Conservation (phyloP, 2,329 filamentous ascomycete genomes). For the Trichoderma sp. region DNA sequence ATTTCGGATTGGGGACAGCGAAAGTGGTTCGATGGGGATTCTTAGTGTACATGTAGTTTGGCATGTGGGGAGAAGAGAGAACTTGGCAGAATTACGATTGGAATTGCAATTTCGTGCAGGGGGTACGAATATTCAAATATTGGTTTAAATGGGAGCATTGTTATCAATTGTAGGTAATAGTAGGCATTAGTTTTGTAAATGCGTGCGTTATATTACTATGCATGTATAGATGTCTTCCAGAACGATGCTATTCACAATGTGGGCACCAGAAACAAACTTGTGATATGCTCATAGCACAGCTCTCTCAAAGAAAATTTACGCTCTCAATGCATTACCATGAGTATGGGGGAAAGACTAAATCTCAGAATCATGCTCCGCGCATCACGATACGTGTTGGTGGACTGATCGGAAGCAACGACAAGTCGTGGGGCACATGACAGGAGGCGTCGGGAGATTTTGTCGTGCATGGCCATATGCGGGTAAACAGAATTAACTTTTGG, state of each 20-base stretch:
- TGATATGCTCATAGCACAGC: background rate
- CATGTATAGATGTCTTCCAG: background rate
- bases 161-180: background rate
- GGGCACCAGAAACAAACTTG: background rate
- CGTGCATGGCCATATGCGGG: background rate
- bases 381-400: background rate
- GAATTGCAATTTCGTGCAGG: background rate
- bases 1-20: background rate
- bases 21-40: background rate
- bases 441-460: background rate
- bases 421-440: background rate
- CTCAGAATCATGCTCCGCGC: background rate
- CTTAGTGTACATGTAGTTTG: background rate
- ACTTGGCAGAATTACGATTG: background rate
- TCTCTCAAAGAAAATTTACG: background rate
- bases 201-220: background rate
- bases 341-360: background rate
- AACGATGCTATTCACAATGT: background rate
- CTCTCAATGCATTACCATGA: background rate
- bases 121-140: background rate
- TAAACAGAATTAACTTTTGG: background rate
- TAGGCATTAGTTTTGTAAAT: background rate
- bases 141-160: background rate
- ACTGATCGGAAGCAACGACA: background rate
- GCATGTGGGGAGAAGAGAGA: background rate